Percentiles rank a stretch among this genome's conserved stretches.
phyloP scores from a whole-genome alignment of 2,329 filamentous ascomycete species.

The Phaeosphaeriaceae sp. region DNA sequence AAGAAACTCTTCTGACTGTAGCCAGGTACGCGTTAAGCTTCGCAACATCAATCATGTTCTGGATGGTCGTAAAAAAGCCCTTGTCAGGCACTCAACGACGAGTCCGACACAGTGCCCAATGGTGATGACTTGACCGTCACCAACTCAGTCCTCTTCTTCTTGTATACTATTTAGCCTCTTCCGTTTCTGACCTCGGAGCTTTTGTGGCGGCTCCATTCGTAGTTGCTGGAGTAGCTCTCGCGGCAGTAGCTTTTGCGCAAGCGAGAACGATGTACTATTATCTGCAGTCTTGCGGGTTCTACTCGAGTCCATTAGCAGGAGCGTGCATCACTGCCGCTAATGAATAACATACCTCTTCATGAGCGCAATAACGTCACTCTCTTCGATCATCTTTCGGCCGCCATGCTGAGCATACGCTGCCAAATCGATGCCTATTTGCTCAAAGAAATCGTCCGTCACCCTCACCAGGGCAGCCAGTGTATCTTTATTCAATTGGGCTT shows the following conservation, averaged over 20 bases:
- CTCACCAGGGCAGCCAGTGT: conserved; percentile 76
- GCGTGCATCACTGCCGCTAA: conserved; percentile 21
- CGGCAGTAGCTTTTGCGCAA: conserved; percentile 83
- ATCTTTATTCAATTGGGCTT: conserved; percentile 74
- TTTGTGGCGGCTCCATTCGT: conserved; percentile 64
- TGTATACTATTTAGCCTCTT: conserved; percentile 51
- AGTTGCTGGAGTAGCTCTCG: conserved; percentile 83
- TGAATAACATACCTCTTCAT: conserved; percentile 74
- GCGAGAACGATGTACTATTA: conserved; percentile 77
- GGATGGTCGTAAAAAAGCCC: conserved; percentile 91
- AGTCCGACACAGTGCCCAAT: conserved; percentile 77
- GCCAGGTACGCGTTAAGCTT: conserved; percentile 81
- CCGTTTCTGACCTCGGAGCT: conserved; percentile 53
- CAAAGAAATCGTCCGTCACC: conserved; percentile 90
- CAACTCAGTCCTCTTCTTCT: conserved; percentile 50
- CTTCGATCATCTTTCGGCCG: conserved; percentile 82
- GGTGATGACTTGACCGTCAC: conserved; percentile 59
- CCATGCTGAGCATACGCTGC: conserved; percentile 81
- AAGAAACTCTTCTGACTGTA: conserved; percentile 19
- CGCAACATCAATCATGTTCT: conserved; percentile 93
- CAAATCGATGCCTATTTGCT: conserved; percentile 82
- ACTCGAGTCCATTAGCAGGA: conserved; percentile 7
- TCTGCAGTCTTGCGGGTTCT: conserved; percentile 69
- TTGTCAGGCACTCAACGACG: conserved; percentile 73
- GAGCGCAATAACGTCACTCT: conserved; percentile 79